These are phyloP conservation scores for apple (Malus domestica) DNA, from an alignment of 306 rosid species.

Conservation along the genomic window DNA sequence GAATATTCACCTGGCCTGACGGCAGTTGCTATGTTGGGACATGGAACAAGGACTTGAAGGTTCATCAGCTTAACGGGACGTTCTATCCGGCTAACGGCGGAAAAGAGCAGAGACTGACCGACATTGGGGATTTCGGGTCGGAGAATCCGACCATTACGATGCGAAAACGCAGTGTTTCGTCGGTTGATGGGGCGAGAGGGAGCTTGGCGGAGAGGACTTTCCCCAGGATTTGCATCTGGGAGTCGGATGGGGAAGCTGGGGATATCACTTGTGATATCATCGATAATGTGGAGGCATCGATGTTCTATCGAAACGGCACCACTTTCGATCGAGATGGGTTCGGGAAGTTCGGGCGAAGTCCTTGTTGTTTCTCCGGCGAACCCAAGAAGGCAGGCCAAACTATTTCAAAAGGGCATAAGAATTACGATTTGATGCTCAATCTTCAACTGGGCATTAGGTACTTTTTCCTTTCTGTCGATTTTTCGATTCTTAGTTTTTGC, in stretches of 20 bases:
- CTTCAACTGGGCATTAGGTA: conserved; percentile 91
- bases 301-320: conserved; percentile 41
- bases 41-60: conserved; percentile 61
- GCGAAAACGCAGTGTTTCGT: conserved; percentile 51
- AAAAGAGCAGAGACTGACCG: conserved; percentile 21
- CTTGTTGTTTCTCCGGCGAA: conserved; percentile 44
- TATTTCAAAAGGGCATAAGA: conserved; percentile 82
- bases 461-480: neutral
- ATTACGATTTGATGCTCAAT: conserved; percentile 89
- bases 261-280: conserved; percentile 91
- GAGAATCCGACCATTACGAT: conserved; percentile 43
- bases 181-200: conserved; percentile 48
- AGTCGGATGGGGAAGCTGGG: conserved; percentile 89
- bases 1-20: conserved; percentile 75
- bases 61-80: conserved; percentile 54
- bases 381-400: conserved; percentile 79
- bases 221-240: conserved; percentile 91
- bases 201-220: conserved; percentile 57
- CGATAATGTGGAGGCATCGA: conserved; percentile 83
- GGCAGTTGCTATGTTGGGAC: conserved; percentile 67
- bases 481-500: neutral
- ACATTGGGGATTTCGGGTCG: conserved; percentile 25
- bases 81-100: conserved; percentile 50
- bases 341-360: conserved; percentile 41
- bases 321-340: conserved; percentile 33